Evolutionary conservation across 1,139 yeast genomes (phyloP), one percentile per base, ranked within the genome.

Genomic region (Taphrina flavorubra): DNA sequence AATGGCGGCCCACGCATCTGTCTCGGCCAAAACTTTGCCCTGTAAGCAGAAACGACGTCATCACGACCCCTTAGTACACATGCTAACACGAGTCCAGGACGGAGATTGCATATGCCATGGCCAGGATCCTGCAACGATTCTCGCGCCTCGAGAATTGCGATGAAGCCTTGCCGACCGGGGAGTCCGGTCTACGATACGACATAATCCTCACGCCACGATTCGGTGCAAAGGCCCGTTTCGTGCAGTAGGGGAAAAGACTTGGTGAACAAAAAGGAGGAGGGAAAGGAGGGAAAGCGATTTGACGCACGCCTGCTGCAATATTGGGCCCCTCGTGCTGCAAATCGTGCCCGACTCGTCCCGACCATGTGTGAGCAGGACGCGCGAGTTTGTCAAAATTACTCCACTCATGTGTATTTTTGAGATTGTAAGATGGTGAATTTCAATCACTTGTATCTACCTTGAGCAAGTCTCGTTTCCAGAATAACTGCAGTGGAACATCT

Each of bases 1-100:
- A 85, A 85, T 72, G 87, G 87, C 60, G 88, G 88, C 3, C 87
- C 88, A 39, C 78, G 88, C 70, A 84, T 85, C 70, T 85, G 88
- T 73, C 78, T 85, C 65, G 88, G 87, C 25, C 87, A 85, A 76
- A 87, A 84, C 75, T 84, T 83, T 76, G 87, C 87, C 7, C 31
- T 62, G 65, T 49, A 49, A 49, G 55, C 3, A 6, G 16, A 13
- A 2, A 0, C 79, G 13, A 13, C 2, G 6, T 7, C 16, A n/a
- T 25, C 31, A 25, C 31, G 4, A 25, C 31, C 31, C 47, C 3
- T 2, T n/a, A 7, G 46, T 13, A 1, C 6, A n/a, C 2, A n/a
- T 44, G 18, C 18, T 13, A 10, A 49, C 31, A 8, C 55, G 34
- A 49, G 16, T 16, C 4, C 36, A 49, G 55, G 16, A 62, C 65